Evolutionary conservation across 257 asterid species (phyloP).

Genomic region (Voacanga thouarsii): DNA sequence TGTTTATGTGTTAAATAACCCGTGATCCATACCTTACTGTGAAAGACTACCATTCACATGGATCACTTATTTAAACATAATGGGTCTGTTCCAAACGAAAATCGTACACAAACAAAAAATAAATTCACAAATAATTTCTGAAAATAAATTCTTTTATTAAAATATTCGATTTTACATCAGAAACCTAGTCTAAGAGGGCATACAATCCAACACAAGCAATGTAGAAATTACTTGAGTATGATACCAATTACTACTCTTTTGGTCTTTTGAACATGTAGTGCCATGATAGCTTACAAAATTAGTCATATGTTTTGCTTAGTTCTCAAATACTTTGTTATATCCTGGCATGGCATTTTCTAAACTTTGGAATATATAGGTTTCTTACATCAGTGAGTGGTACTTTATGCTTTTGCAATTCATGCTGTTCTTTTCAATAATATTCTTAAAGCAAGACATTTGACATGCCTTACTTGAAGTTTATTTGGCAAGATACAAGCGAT

Average conservation of each 20-base stretch:
- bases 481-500: slow-evolving; percentile 47
- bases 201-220: too few species aligned
- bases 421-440: slow-evolving; percentile 57
- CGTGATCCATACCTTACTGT: too few species aligned
- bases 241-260: not conserved
- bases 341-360: not conserved
- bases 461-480: slow-evolving; percentile 75
- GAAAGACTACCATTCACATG: too few species aligned
- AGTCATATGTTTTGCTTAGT: not conserved
- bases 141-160: too few species aligned
- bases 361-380: not conserved
- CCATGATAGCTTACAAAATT: not conserved
- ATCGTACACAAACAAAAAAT: too few species aligned
- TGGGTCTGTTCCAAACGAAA: too few species aligned
- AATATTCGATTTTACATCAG: too few species aligned
- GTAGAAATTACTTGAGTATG: not conserved
- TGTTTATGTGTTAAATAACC: too few species aligned
- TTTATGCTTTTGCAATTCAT: slow-evolving; percentile 53
- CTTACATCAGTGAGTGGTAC: not conserved
- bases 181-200: too few species aligned
- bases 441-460: slow-evolving; percentile 45
- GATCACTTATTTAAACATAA: too few species aligned
- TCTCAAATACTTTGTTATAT: not conserved
- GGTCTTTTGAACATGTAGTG: not conserved
- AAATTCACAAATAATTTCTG: too few species aligned